Evolutionary conservation across 768 basidiomycete genomes (phyloP).

Genomic region (Xanthoconium stramineum): DNA sequence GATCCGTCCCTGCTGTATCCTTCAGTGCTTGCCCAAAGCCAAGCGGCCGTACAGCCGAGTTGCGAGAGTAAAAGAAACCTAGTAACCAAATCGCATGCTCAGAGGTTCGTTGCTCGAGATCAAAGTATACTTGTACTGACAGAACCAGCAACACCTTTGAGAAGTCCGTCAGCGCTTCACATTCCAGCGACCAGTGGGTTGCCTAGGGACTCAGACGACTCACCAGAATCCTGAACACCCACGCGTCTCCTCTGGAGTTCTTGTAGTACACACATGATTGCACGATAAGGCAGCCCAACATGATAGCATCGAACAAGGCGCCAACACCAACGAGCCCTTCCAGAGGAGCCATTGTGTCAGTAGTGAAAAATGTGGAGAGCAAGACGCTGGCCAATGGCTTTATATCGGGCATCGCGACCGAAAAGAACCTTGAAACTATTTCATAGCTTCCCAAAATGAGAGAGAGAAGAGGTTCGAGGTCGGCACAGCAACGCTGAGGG

Average conservation of each 20-base stretch:
- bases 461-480: conserved; percentile 2
- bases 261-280: conserved; percentile 28
- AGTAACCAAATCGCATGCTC: background rate
- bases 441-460: conserved; percentile 8
- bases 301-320: conserved; percentile 18
- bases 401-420: conserved; percentile 14
- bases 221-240: conserved; percentile 17
- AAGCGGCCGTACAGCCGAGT: conserved; percentile 14
- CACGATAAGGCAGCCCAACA: conserved; percentile 25
- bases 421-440: conserved; percentile 3
- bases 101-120: conserved; percentile 1
- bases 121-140: conserved; percentile 8
- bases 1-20: background rate
- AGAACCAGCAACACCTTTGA: conserved; percentile 16
- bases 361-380: background rate
- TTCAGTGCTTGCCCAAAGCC: conserved; percentile 20
- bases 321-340: conserved; percentile 25
- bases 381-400: conserved; percentile 2
- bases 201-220: background rate
- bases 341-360: conserved; percentile 19
- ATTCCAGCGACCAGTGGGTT: background rate
- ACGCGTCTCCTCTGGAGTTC: conserved; percentile 12
- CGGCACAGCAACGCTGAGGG: conserved; percentile 13
- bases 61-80: conserved; percentile 18
- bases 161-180: background rate